Percentiles rank a stretch among this genome's conserved stretches.
Conservation (phyloP, 805 yeast species). For the Cyberlindnera japonica region DNA sequence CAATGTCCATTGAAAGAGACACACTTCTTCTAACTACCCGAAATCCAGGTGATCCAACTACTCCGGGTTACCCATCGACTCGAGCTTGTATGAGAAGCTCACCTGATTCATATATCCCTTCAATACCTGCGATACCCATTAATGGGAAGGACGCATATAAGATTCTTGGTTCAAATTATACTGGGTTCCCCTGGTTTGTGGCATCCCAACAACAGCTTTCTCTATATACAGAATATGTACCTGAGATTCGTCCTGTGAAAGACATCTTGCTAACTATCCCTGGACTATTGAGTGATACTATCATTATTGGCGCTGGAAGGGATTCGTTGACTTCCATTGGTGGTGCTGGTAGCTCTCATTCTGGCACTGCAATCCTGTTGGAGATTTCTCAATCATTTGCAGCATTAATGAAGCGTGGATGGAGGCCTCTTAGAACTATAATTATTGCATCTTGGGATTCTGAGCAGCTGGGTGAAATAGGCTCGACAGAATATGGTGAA, state of each 20-base stretch:
- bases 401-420: constrained; percentile 44
- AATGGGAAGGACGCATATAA: too few species aligned
- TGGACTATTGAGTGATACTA: constrained; percentile 52
- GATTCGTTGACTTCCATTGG: constrained; percentile 44
- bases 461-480: constrained; percentile 67
- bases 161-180: too few species aligned
- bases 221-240: constrained; percentile 40
- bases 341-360: constrained; percentile 49
- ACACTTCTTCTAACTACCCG: constrained; percentile 55
- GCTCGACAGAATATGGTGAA: constrained; percentile 78
- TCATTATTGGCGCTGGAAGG: constrained; percentile 53
- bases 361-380: constrained; percentile 46
- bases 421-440: constrained; percentile 72
- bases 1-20: constrained; percentile 56
- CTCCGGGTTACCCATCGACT: constrained; percentile 61
- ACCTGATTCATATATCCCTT: constrained; percentile 43
- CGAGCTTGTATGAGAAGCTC: constrained; percentile 35
- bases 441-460: constrained; percentile 80
- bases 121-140: constrained; percentile 52
- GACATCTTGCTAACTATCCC: constrained; percentile 53
- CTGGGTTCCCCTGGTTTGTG: neutral
- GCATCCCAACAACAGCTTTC: constrained; percentile 27
- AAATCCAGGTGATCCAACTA: constrained; percentile 74
- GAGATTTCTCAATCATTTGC: constrained; percentile 52
- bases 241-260: constrained; percentile 40